Base-by-base conservation (phyloP, 805 yeast genomes). In the Cyberlindnera subsufficiens region DNA sequence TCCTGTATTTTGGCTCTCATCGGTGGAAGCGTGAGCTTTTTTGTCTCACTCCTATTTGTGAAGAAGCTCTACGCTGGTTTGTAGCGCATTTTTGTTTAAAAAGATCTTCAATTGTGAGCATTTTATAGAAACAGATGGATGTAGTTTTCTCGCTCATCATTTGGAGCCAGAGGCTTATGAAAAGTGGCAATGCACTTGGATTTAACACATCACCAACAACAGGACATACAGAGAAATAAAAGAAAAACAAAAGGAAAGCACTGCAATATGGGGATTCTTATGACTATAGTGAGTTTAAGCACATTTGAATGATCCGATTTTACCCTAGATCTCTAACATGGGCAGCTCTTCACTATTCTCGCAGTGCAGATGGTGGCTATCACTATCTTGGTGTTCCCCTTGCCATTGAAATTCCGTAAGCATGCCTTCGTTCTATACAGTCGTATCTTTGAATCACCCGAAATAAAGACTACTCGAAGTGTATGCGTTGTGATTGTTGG, bases 281-380 rank as follows among this genome's bases (percentile, higher is more conserved):
- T 55, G 58, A 29, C 58, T 27, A 32, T 55, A 33, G 48, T 51
- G 37, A 16, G 55, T 43, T 11, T 22, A 22, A 22, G 10, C 11
- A 22, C 11, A 3, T 9, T 4, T 22, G 27, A 22, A 22, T 22
- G 27, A 22, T 22, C 13, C 10, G 10, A 19, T 31, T n/a, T 30
- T n/a, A 10, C 15, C 15, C 4, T 20, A 19, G 35, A 6, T 25
- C 11, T 34, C 37, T 33, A 37, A 20, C 27, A 22, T 33, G 11
- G 8, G 13, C 33, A 62, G 48, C 51, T 71, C 18, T 80, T 80
- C 54, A 68, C 69, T 40, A 47, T 74, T 13, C 64, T 80, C 40
- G 56, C 73, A n/a, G 47, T 58, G n/a, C 78, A 80, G 58, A 78
- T 80, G 82, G 61, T 56, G 1, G 50, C 65, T 9, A 58, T 79